These are phyloP conservation scores for Aeschynomene evenia DNA, from an alignment of 306 rosid genomes.

Conservation along the genomic window DNA sequence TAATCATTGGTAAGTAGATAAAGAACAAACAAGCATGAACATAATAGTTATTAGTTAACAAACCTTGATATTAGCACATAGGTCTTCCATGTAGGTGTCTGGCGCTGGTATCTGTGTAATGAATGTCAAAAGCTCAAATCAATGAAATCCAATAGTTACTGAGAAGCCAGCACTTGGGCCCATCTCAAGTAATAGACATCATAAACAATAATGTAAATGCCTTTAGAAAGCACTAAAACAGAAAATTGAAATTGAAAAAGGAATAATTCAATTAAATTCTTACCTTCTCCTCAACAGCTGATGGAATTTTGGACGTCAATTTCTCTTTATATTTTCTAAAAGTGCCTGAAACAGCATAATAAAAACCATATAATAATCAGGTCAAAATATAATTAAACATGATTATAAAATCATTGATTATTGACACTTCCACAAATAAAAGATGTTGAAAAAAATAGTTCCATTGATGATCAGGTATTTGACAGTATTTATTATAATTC, in stretches of 20 bases:
- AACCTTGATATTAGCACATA: slow-evolving; percentile 76
- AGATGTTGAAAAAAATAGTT: too few relatives aligned
- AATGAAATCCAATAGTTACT: slow-evolving; percentile 16
- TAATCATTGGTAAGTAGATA: not conserved
- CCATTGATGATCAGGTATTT: not conserved
- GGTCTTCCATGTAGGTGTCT: slow-evolving; percentile 57
- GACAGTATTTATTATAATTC: too few relatives aligned
- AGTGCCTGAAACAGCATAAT: slow-evolving; percentile 56
- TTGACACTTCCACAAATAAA: too few relatives aligned
- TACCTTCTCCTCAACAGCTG: slow-evolving; percentile 63
- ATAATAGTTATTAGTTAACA: slow-evolving; percentile 10
- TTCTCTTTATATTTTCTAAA: slow-evolving; percentile 77
- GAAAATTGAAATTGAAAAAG: not conserved
- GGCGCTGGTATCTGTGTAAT: slow-evolving; percentile 54
- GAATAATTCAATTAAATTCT: slow-evolving; percentile 20
- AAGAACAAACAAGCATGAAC: slow-evolving; percentile 2
- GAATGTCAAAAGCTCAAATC: slow-evolving; percentile 17
- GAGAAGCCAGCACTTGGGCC: slow-evolving; percentile 4
- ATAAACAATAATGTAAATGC: slow-evolving; percentile 4
- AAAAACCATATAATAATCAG: slow-evolving; percentile 5
- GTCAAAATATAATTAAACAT: not conserved
- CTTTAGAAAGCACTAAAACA: slow-evolving; percentile 3
- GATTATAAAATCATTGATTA: not conserved
- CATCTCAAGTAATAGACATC: slow-evolving; percentile 3
- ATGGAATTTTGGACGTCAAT: slow-evolving; percentile 54